Conservation (phyloP, 495 filamentous ascomycete species). For the Penicillium parvum region DNA sequence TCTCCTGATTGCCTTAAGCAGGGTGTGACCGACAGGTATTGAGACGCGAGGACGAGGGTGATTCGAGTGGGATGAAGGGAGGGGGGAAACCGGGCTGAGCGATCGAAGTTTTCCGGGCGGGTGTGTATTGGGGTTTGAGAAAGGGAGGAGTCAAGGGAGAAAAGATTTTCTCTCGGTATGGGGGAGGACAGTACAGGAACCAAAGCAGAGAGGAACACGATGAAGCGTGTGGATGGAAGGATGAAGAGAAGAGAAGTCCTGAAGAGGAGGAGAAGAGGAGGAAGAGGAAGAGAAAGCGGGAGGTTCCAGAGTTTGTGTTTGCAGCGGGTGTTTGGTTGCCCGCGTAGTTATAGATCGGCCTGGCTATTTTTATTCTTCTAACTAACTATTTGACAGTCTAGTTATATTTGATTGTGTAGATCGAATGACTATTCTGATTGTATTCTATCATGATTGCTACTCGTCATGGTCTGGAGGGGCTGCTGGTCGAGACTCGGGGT, state of each 20-base stretch:
- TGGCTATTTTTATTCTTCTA: background rate
- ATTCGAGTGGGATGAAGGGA: slow-evolving; percentile 19
- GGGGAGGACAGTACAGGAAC: background rate
- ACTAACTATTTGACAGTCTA: too few species aligned
- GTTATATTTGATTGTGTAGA: too few species aligned
- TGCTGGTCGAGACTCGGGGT: slow-evolving; percentile 17
- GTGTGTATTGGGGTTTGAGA: background rate
- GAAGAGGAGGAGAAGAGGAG: slow-evolving; percentile 7
- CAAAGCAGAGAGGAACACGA: slow-evolving; percentile 1
- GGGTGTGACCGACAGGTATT: slow-evolving; percentile 5
- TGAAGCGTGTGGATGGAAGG: slow-evolving; percentile 10
- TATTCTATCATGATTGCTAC: too few species aligned
- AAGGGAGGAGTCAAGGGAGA: slow-evolving; percentile 13
- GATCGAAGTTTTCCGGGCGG: slow-evolving; percentile 19
- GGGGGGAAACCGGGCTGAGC: slow-evolving; percentile 10
- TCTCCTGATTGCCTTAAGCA: slow-evolving; percentile 5
- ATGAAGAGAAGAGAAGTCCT: slow-evolving; percentile 25
- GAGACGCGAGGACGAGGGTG: slow-evolving; percentile 6
- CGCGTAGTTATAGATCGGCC: slow-evolving; percentile 22
- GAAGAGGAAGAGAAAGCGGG: slow-evolving; percentile 21
- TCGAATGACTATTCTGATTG: too few species aligned
- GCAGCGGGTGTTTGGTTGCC: slow-evolving; percentile 25
- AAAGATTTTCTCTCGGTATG: background rate
- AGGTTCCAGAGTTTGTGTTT: slow-evolving; percentile 27
- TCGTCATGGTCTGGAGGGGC: slow-evolving; percentile 8